phyloP scores from a whole-genome alignment of 2,329 filamentous ascomycete genomes.

The Arthrobotrys sphaeroides region DNA sequence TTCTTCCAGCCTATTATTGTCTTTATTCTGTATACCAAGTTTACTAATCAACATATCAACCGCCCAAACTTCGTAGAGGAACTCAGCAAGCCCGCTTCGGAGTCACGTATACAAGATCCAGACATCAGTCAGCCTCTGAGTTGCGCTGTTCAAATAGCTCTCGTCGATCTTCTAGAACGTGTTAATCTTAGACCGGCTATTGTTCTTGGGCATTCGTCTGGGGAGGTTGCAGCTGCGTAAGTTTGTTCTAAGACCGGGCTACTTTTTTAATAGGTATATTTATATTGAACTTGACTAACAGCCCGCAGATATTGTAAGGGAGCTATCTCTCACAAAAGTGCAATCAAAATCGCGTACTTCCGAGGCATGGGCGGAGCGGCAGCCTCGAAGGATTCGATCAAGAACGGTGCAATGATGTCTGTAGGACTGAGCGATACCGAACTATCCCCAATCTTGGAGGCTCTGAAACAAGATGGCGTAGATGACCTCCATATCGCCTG shows the following conservation, averaged over 20 bases:
- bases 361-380: slow-evolving; percentile 29
- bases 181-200: slow-evolving; percentile 59
- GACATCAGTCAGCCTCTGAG: slow-evolving; percentile 66
- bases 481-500: slow-evolving; percentile 24
- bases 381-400: background rate
- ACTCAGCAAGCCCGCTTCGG: background rate
- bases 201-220: slow-evolving; percentile 63
- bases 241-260: slow-evolving; percentile 52
- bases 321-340: slow-evolving; percentile 23
- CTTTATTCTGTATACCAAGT: too few species aligned
- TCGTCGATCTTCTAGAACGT: slow-evolving; percentile 62
- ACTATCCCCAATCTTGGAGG: slow-evolving; percentile 50
- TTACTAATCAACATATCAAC: too few species aligned
- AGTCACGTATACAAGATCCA: slow-evolving; percentile 58
- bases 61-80: too few species aligned
- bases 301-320: slow-evolving; percentile 32
- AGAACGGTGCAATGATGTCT: slow-evolving; percentile 61
- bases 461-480: slow-evolving; percentile 3
- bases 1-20: background rate
- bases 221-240: slow-evolving; percentile 65
- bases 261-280: background rate
- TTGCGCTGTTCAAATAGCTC: slow-evolving; percentile 67
- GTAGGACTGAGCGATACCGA: slow-evolving; percentile 60
- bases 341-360: slow-evolving; percentile 31
- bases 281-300: background rate